Base-by-base conservation (phyloP, 495 filamentous ascomycete species). In the Neurospora sp. region DNA sequence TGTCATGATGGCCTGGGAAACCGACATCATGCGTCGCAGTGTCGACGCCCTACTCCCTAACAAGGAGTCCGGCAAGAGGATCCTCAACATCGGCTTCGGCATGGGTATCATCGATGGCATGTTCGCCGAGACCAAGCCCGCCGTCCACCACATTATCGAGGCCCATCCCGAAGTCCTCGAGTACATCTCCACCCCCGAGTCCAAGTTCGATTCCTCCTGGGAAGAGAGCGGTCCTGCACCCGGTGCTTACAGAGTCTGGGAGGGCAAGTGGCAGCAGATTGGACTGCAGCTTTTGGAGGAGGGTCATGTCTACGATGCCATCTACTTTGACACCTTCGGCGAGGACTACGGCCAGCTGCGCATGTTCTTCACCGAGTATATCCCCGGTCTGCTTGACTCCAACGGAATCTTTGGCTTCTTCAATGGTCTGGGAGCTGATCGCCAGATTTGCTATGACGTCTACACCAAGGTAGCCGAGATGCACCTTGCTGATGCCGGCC, bases 1-100 rank as follows among this genome's bases (percentile, higher is more conserved):
- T 38, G 93, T 99, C 1, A 99, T 99, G 96, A 86, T 99, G 96
- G 86, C 91, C 38, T 99, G 96, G 96, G 96, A 99, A 82, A 90
- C 90, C 0, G 88, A 90, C 41, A 94, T 98, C 72, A 99, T 99
- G 96, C 86, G 87, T 72, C 86, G 87, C 38, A 92, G 90, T 42
- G 93, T 94, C 37, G 86, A 81, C 39, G 76, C 81, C 0, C 74
- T 85, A 7, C 80, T 85, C 31, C 79, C 84, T 0, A 79, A 70
- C n/a, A 79, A 79, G 7, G 71, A 81, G 0, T 72, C 86, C 0
- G 91, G 89, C 0, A 86, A 92, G 71, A 86, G 90, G 8, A 89
- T 97, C 3, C 87, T 99, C 16, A 98, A 99, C 77, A 89, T 99
- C 71, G 96, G 96, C 7, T 94, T 97, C 76, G 96, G 96, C 1